Evolutionary conservation across 2,329 filamentous ascomycete species (phyloP).

Genomic region (Phyllosticta citribraziliensis): DNA sequence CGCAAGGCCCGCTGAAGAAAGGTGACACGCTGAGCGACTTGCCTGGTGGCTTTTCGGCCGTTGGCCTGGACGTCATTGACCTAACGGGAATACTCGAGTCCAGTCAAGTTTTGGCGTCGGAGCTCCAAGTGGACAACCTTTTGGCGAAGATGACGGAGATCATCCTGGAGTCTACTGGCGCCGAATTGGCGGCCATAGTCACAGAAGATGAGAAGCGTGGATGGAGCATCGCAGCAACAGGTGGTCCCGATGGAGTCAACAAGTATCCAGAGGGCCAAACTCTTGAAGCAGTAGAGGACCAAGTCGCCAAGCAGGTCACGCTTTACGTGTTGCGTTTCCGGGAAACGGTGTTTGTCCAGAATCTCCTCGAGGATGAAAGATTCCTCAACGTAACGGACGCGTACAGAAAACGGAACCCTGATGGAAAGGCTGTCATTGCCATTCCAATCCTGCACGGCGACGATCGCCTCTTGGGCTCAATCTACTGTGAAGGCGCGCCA

Average conservation of each 20-base stretch:
- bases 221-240: conserved; percentile 67
- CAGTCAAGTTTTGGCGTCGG: conserved; percentile 70
- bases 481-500: conserved; percentile 66
- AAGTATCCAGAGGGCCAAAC: conserved; percentile 58
- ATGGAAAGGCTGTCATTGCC: conserved; percentile 67
- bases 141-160: conserved; percentile 75
- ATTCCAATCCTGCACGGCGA: conserved; percentile 67
- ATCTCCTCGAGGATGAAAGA: conserved; percentile 64
- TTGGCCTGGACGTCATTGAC: conserved; percentile 69
- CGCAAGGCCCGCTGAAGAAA: conserved; percentile 30
- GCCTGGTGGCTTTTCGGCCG: conserved; percentile 55
- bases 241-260: conserved; percentile 60
- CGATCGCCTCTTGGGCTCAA: conserved; percentile 59
- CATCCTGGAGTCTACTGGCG: conserved; percentile 67
- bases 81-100: conserved; percentile 68
- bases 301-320: conserved; percentile 68
- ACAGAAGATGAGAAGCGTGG: conserved; percentile 56
- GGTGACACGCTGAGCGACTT: conserved; percentile 40
- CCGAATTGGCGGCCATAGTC: conserved; percentile 63
- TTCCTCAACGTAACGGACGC: conserved; percentile 64
- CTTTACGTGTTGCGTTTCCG: conserved; percentile 68
- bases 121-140: conserved; percentile 64
- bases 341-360: conserved; percentile 64
- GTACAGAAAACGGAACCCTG: conserved; percentile 59
- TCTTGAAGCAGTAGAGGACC: conserved; percentile 51